Evolutionary conservation across 1,284 basidiomycete species (phyloP), one percentile per base, ranked within the genome.

Genomic region (Leccinum solheimii): DNA sequence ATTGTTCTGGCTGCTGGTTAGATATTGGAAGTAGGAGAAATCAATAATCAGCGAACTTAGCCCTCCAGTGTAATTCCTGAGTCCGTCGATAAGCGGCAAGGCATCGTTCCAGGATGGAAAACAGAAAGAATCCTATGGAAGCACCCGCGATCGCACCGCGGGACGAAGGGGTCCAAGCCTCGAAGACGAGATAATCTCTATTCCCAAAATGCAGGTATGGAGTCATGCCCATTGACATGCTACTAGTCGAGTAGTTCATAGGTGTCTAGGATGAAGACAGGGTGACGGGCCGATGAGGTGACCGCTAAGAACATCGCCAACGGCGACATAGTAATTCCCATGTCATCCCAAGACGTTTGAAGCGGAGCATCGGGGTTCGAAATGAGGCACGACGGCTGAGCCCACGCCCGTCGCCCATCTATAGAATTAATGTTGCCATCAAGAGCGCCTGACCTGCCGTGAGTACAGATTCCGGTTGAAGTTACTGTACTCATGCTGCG

Each of bases 111-210:
- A 91, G 75, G 5, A 93, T 70, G 7, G 85, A 85, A 32, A 94
- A 76, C 26, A 86, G 51, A 67, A 89, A 79, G 23, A 95, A 78
- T 0, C 82, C 87, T 61, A 94, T 80, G 71, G 86, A 90, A 51
- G 91, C 90, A 3, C 90, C 92, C 16, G 83, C 84, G 30, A 92
- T 82, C 0, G 88, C 86, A 32, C 89, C 91, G 11, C 79, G 67
- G 1, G 87, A 86, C 0, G 78, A 79, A 0, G 93, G 92, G 3
- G 76, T 77, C 86, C 90, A 91, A 1, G 81, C 76, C 64, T 83
- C 70, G 78, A 94, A 93, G 75, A 86, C 82, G 4, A 95, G 79
- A 53, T 78, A 76, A 65, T 91, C 89, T 5, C 83, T 82, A 5
- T 77, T 75, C 14, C 80, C 79, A 65, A 91, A 87, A 69, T 92